These are phyloP conservation scores for Phoenix roebelenii DNA, from an alignment of 176 grass and related monocot genomes.

Conservation along the genomic window DNA sequence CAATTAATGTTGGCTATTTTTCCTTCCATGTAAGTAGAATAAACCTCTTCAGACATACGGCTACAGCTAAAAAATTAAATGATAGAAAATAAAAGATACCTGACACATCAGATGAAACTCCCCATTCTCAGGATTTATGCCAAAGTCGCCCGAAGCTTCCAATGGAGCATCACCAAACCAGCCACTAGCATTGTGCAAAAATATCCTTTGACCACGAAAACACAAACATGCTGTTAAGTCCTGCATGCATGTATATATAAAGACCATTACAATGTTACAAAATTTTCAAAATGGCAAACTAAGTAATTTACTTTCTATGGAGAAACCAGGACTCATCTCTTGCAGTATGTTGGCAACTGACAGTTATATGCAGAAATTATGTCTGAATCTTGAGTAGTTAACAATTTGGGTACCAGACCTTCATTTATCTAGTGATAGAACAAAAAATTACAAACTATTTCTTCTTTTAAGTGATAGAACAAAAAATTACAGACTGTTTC, in stretches of 20 bases:
- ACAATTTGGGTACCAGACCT: too few relatives aligned
- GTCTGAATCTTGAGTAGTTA: too few relatives aligned
- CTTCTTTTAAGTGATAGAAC: too few relatives aligned
- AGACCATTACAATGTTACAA: slow-evolving; percentile 23
- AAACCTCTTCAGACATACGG: neutral
- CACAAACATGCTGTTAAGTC: slow-evolving; percentile 62
- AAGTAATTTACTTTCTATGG: too few relatives aligned
- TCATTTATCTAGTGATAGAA: too few relatives aligned
- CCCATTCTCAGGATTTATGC: slow-evolving; percentile 87
- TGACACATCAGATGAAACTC: slow-evolving; percentile 99
- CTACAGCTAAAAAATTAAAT: neutral
- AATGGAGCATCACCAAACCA: slow-evolving; percentile 90
- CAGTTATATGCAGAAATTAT: too few relatives aligned
- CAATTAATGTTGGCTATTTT: too few relatives aligned
- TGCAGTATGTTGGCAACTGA: too few relatives aligned
- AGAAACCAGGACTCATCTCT: too few relatives aligned
- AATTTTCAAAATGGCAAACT: neutral
- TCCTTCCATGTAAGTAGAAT: neutral
- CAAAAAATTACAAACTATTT: too few relatives aligned
- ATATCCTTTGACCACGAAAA: slow-evolving; percentile 97
- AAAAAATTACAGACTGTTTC: too few relatives aligned
- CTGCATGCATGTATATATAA: slow-evolving; percentile 36
- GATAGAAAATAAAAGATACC: slow-evolving; percentile 25
- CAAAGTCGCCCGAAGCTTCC: slow-evolving; percentile 96
- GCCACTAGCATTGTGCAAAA: slow-evolving; percentile 95